Evolutionary conservation across 2,329 filamentous ascomycete genomes (phyloP), one percentile per base, ranked within the genome.

Genomic region (Mycosphaerella arachidis): DNA sequence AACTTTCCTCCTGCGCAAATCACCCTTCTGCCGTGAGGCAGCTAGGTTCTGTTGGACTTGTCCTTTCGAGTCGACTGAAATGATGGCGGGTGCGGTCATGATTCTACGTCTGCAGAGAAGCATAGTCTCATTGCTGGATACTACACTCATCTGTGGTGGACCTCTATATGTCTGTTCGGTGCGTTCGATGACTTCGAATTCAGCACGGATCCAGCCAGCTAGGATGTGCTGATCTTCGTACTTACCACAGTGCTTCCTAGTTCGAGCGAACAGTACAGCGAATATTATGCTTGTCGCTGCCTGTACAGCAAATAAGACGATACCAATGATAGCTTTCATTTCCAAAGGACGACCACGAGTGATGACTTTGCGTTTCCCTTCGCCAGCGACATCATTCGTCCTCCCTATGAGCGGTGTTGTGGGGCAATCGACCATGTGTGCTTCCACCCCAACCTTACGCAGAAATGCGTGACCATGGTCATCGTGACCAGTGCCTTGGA

Each of bases 81-180:
- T 66, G 0, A 73, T 69, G 10, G 75, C 78, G 1, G 55, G 13
- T 1, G 71, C 75, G 1, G 67, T 70, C 0, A 63, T 20, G 1
- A 79, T n/a, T 5, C 43, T 63, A 1, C 75, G 74, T 5, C 59
- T 67, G 50, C 79, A 81, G 4, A 69, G 62, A 1, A 79, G 62
- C 27, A 76, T 74, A 0, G 67, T 59, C 13, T 46, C 56, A 30
- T 64, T 58, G 13, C 27, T 12, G 2, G 59, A 62, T 16, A 16
- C 27, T 16, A 54, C 12, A 13, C 24, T 60, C 55, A 60, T 57
- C 16, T 58, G 50, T 13, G 29, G 45, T 27, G 43, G 29, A 48
- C 58, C 54, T 20, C 13, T 13, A 10, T 48, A 20, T 24, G 52
- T 43, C 48, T 33, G 57, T 7, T 53, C 10, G 8, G 18, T 40